Conservation (phyloP, 768 basidiomycete species). For the Daedalea quercina region DNA sequence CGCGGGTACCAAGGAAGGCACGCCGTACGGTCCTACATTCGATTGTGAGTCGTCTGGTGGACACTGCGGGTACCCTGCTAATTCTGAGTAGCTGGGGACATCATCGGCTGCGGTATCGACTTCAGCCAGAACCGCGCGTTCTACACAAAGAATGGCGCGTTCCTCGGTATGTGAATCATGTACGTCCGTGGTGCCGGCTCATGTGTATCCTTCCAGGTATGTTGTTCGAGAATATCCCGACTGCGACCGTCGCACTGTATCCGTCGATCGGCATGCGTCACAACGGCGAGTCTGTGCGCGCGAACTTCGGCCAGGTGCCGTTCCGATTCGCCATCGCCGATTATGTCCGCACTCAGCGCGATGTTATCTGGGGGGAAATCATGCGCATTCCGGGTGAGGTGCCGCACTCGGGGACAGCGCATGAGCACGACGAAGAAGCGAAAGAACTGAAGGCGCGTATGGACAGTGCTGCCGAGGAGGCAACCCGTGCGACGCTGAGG, state of each 20-base stretch:
- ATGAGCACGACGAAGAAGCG: slow-evolving; percentile 5
- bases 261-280: slow-evolving; percentile 89
- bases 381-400: background rate
- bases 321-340: slow-evolving; percentile 91
- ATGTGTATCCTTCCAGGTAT: slow-evolving; percentile 34
- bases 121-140: slow-evolving; percentile 76
- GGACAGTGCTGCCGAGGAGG: slow-evolving; percentile 17
- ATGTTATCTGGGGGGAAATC: slow-evolving; percentile 61
- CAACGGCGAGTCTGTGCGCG: slow-evolving; percentile 65
- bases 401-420: background rate
- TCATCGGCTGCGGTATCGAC: slow-evolving; percentile 90
- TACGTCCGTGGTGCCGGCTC: slow-evolving; percentile 8
- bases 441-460: background rate
- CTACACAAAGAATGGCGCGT: slow-evolving; percentile 82
- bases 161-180: slow-evolving; percentile 43
- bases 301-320: slow-evolving; percentile 82
- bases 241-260: slow-evolving; percentile 47
- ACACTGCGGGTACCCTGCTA: background rate
- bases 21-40: slow-evolving; percentile 71
- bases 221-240: slow-evolving; percentile 53
- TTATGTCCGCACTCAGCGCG: slow-evolving; percentile 68
- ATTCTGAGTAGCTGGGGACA: slow-evolving; percentile 60
- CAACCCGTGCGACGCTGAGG: slow-evolving; percentile 55
- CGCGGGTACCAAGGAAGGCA: slow-evolving; percentile 65
- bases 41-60: slow-evolving; percentile 48